Evolutionary conservation across 495 filamentous ascomycete genomes (phyloP).

Genomic region (Aspergillus carlsbadensis): DNA sequence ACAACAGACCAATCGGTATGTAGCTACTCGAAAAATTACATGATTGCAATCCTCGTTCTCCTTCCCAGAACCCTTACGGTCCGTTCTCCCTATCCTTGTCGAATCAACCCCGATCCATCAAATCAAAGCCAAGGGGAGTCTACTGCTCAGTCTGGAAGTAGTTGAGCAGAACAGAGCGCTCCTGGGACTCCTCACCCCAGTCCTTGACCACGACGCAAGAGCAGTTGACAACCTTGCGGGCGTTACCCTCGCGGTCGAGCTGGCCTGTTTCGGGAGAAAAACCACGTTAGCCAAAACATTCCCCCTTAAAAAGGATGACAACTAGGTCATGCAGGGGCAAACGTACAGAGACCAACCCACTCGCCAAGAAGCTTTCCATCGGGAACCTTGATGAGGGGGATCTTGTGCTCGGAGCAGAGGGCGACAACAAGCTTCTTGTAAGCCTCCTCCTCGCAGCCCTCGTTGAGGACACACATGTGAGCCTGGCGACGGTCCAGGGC

Average conservation of each 20-base stretch:
- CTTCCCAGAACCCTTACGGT: too few relatives aligned
- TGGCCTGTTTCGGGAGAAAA: conserved; percentile 60
- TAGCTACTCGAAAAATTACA: neutral
- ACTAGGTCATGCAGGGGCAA: conserved; percentile 10
- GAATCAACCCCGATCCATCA: neutral
- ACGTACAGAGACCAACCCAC: conserved; percentile 99
- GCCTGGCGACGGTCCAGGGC: conserved; percentile 96
- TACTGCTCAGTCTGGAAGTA: conserved; percentile 96
- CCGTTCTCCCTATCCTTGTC: too few relatives aligned
- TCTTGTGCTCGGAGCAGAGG: conserved; percentile 97
- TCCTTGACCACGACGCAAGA: conserved; percentile 98
- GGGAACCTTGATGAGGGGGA: conserved; percentile 98
- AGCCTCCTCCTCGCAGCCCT: conserved; percentile 98
- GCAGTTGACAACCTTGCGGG: conserved; percentile 99
- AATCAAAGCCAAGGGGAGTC: conserved; percentile 19
- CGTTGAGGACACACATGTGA: conserved; percentile 99
- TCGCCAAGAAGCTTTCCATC: conserved; percentile 99
- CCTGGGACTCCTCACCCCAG: conserved; percentile 99
- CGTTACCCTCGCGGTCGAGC: conserved; percentile 97
- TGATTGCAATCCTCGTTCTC: neutral
- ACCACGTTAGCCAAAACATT: conserved; percentile 19
- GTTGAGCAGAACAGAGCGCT: conserved; percentile 96
- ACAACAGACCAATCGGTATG: neutral
- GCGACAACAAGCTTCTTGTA: conserved; percentile 99
- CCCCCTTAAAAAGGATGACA: conserved; percentile 2